Evolutionary conservation across 2,329 filamentous ascomycete genomes (phyloP).

Genomic region (Ophiosphaerella narmari): DNA sequence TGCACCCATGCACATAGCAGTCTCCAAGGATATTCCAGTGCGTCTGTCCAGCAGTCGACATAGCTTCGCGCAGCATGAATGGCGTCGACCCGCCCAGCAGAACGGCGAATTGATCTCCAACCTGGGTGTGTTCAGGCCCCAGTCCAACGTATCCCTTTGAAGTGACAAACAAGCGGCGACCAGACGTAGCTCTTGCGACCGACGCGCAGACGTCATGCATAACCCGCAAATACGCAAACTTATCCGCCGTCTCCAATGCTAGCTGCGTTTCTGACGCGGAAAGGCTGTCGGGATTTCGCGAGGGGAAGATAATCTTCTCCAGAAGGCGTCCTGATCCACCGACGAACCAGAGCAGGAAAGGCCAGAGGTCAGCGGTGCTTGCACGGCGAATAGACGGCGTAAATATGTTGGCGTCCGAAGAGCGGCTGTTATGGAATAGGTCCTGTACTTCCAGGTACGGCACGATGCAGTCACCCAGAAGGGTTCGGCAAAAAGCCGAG

Average conservation of each 20-base stretch:
- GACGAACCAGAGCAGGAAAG: too few species aligned
- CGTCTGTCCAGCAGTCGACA: not conserved
- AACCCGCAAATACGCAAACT: not conserved
- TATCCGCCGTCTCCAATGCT: too few species aligned
- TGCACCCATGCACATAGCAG: conserved; percentile 8
- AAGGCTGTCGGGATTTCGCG: too few species aligned
- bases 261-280: too few species aligned
- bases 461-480: not conserved
- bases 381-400: too few species aligned
- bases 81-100: too few species aligned
- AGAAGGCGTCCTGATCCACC: too few species aligned
- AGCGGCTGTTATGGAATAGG: too few species aligned
- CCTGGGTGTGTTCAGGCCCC: not conserved
- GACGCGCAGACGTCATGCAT: not conserved
- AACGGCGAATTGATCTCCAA: not conserved
- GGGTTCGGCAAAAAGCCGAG: not conserved
- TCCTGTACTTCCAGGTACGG: too few species aligned
- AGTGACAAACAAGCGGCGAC: conserved; percentile 6
- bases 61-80: too few species aligned
- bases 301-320: too few species aligned
- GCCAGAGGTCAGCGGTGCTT: too few species aligned
- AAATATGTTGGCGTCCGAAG: not conserved
- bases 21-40: conserved; percentile 2
- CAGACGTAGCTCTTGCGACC: conserved; percentile 1
- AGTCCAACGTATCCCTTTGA: conserved; percentile 1